phyloP scores from a whole-genome alignment of 2,329 filamentous ascomycete genomes.

The Cladosporium sp. region DNA sequence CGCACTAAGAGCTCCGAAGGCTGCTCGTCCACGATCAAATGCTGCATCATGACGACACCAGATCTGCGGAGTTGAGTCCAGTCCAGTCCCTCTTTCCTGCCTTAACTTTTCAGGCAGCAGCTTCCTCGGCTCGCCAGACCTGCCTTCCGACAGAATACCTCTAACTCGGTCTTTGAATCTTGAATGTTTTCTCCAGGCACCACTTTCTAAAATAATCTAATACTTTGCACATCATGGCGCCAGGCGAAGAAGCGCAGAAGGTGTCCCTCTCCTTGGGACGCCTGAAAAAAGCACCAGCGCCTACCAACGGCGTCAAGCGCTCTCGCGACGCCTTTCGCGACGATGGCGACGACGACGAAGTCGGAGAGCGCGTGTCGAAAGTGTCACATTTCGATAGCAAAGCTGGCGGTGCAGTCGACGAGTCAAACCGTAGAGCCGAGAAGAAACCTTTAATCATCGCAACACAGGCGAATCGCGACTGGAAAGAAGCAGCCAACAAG shows the following conservation, averaged over 20 bases:
- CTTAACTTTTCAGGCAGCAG: not conserved
- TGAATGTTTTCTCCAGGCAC: not conserved
- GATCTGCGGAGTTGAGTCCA: not conserved
- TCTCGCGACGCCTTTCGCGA: slow-evolving; percentile 40
- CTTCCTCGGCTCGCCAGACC: slow-evolving; percentile 9
- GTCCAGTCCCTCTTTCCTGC: not conserved
- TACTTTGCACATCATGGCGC: not conserved
- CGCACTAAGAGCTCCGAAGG: slow-evolving; percentile 3
- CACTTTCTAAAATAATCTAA: not conserved
- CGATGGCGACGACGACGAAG: slow-evolving; percentile 54
- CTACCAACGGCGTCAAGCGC: slow-evolving; percentile 44
- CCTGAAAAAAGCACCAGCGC: slow-evolving; percentile 29
- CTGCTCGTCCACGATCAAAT: not conserved
- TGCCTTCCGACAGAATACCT: not conserved
- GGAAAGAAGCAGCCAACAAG: slow-evolving; percentile 54
- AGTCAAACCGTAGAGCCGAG: slow-evolving; percentile 36
- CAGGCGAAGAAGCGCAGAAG: slow-evolving; percentile 19
- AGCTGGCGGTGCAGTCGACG: slow-evolving; percentile 52
- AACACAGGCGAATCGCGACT: slow-evolving; percentile 61
- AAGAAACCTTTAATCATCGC: slow-evolving; percentile 58
- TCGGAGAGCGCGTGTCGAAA: slow-evolving; percentile 41
- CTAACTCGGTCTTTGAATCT: slow-evolving; percentile 11
- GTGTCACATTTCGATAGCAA: slow-evolving; percentile 57
- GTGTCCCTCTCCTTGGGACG: slow-evolving; percentile 35
- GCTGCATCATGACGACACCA: slow-evolving; percentile 16